Percentiles rank a stretch among this genome's conserved stretches.
phyloP scores from a whole-genome alignment of 2,329 filamentous ascomycete species.

The Fusarium nanum region DNA sequence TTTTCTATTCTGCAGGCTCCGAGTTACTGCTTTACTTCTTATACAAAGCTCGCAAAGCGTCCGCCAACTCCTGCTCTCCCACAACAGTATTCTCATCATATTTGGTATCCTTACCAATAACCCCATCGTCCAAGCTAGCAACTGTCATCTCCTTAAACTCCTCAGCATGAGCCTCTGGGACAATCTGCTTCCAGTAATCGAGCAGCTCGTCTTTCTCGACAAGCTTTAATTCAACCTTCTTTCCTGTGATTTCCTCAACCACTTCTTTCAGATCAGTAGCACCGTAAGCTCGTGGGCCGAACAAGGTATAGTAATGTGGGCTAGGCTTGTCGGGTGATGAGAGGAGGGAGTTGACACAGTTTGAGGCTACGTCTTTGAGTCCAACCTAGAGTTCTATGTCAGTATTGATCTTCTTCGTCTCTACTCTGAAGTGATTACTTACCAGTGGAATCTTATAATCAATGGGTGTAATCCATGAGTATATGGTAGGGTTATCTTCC shows the following conservation, averaged over 20 bases:
- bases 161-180: slow-evolving; percentile 39
- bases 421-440: neutral
- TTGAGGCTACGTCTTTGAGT: slow-evolving; percentile 46
- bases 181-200: slow-evolving; percentile 39
- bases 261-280: slow-evolving; percentile 46
- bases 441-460: slow-evolving; percentile 52
- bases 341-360: slow-evolving; percentile 43
- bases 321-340: slow-evolving; percentile 16
- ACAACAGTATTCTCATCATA: slow-evolving; percentile 41
- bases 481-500: slow-evolving; percentile 39
- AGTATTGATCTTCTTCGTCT: neutral
- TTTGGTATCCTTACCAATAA: slow-evolving; percentile 40
- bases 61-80: slow-evolving; percentile 45
- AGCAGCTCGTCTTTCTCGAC: slow-evolving; percentile 43
- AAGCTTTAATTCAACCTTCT: slow-evolving; percentile 38
- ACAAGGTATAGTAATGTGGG: slow-evolving; percentile 42
- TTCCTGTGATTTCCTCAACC: slow-evolving; percentile 46
- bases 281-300: slow-evolving; percentile 47
- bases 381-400: slow-evolving; percentile 41
- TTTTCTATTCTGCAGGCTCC: too few species aligned
- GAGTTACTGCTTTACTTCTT: neutral
- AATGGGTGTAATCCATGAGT: slow-evolving; percentile 45
- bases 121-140: slow-evolving; percentile 43
- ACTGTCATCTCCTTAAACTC: slow-evolving; percentile 48
- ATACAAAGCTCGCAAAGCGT: slow-evolving; percentile 36